Evolutionary conservation across 192 early-diverging fungal species (phyloP).

Genomic region (Coemansia sp.): DNA sequence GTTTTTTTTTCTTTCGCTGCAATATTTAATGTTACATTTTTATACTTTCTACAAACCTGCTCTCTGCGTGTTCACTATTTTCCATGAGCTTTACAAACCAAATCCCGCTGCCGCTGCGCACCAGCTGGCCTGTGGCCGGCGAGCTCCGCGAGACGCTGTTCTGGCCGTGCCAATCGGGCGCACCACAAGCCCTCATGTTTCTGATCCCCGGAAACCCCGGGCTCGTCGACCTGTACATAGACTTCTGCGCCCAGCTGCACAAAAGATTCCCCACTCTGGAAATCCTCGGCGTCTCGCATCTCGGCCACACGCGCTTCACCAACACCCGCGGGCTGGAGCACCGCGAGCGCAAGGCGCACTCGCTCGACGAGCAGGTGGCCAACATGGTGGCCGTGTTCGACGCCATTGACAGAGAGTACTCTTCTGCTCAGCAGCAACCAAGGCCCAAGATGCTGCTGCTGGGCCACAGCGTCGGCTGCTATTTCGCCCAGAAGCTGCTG

Average conservation of each 20-base stretch:
- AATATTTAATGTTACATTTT: slow-evolving; percentile 1
- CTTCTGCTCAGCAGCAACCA: not conserved
- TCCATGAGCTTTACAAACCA: slow-evolving; percentile 39
- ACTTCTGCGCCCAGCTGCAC: slow-evolving; percentile 65
- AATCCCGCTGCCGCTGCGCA: slow-evolving; percentile 31
- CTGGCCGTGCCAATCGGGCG: slow-evolving; percentile 28
- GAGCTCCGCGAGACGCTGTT: slow-evolving; percentile 46
- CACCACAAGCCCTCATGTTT: slow-evolving; percentile 47
- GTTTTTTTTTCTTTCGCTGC: slow-evolving; percentile 8
- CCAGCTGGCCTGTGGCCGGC: slow-evolving; percentile 24
- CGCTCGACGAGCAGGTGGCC: slow-evolving; percentile 28
- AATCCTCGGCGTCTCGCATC: slow-evolving; percentile 57
- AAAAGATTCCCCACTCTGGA: slow-evolving; percentile 53
- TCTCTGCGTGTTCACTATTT: no score
- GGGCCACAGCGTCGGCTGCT: slow-evolving; percentile 38
- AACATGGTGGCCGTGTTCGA: slow-evolving; percentile 46
- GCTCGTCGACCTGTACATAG: slow-evolving; percentile 73
- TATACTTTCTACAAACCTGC: not conserved
- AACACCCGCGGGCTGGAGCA: slow-evolving; percentile 33
- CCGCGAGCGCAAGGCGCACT: slow-evolving; percentile 12
- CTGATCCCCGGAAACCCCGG: slow-evolving; percentile 78
- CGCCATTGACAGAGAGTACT: slow-evolving; percentile 21
- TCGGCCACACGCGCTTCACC: slow-evolving; percentile 42
- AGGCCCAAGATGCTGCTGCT: slow-evolving; percentile 23
- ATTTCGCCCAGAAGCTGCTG: slow-evolving; percentile 54